Base-by-base conservation (phyloP, 2,329 filamentous ascomycete genomes). In the Capronia americana region DNA sequence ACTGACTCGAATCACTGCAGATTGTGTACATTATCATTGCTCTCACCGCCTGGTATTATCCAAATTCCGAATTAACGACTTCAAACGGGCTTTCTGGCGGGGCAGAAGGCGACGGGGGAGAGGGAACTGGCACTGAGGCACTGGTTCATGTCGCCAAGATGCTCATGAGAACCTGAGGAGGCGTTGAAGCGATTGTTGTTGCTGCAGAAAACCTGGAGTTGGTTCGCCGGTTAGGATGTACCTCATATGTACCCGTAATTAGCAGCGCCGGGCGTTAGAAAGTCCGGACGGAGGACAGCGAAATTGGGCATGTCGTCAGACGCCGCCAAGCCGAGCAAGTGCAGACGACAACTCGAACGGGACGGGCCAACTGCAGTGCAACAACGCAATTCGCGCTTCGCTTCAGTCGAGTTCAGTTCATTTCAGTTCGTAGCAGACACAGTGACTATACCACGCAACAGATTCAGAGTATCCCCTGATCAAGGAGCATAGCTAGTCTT, bases 11-110 rank as follows among this genome's bases (percentile, higher is more conserved):
- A 30, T 44, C 7, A 2, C 24, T 46, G 7, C 50, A 71, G 70
- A 70, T 82, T 60, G 84, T 88, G 11, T 89, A 90, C 73, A 74
- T 88, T 34, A 85, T 89, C 72, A 87, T 90, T 69, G 86, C 87
- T 1, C 80, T 88, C 50, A 82, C 81, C 23, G 84, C 86, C 0
- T 89, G 83, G 79, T 89, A 85, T 74, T 89, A 88, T 75, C 87
- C 87, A 2, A 80, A 85, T 67, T 84, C 85, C 28, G 66, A 70
- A 20, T 24, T 68, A 38, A 68, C 69, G 2, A 70, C 67, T 11
- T 70, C 70, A 54, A 71, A 72, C 38, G 69, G 66, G 12, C 59
- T 55, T 20, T 38, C 62, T 3, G 44, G 17, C 5, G 54, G 57
- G 26, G 63, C 59, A 23, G 56, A 68, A 30, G 54, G 30, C 30